Evolutionary conservation across 805 yeast genomes (phyloP).

Genomic region (Metschnikowia orientalis): DNA sequence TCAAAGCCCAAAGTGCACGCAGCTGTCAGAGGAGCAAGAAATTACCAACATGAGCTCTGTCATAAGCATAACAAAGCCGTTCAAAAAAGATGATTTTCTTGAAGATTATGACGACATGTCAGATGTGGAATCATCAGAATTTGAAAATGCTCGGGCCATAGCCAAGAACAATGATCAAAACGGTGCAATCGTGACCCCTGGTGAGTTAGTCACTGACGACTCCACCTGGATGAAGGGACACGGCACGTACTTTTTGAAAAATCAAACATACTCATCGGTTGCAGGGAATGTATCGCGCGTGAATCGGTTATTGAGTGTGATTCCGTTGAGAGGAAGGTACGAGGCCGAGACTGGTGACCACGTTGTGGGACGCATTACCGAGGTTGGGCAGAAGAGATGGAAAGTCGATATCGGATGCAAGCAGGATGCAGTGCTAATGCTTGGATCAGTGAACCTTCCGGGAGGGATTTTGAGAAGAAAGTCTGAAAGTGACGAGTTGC

Average conservation of each 20-base stretch:
- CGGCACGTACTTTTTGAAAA: conserved; percentile 80
- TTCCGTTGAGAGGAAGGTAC: conserved; percentile 82
- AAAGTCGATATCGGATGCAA: conserved; percentile 94
- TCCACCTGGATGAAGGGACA: conserved; percentile 98
- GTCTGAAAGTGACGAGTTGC: conserved; percentile 91
- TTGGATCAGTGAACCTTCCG: conserved; percentile 94
- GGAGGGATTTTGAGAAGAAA: conserved; percentile 95
- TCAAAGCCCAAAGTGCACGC: too few relatives aligned
- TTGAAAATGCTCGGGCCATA: conserved; percentile 14
- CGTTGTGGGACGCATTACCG: conserved; percentile 87
- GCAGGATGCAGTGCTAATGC: conserved; percentile 85
- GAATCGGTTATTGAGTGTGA: conserved; percentile 78
- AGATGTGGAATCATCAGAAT: conserved; percentile 26
- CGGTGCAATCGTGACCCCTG: conserved; percentile 75
- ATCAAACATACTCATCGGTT: conserved; percentile 80
- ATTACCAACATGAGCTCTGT: conserved; percentile 18
- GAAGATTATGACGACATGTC: conserved; percentile 41
- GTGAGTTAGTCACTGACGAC: conserved; percentile 93
- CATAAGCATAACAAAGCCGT: conserved; percentile 36
- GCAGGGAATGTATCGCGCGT: conserved; percentile 88
- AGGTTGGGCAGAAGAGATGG: conserved; percentile 93
- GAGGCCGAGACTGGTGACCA: conserved; percentile 97
- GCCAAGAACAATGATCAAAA: conserved; percentile 8
- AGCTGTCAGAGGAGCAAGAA: too few relatives aligned
- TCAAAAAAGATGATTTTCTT: conserved; percentile 8